Conservation (phyloP, 2,329 filamentous ascomycete genomes). For the Pseudogymnoascus sp. region DNA sequence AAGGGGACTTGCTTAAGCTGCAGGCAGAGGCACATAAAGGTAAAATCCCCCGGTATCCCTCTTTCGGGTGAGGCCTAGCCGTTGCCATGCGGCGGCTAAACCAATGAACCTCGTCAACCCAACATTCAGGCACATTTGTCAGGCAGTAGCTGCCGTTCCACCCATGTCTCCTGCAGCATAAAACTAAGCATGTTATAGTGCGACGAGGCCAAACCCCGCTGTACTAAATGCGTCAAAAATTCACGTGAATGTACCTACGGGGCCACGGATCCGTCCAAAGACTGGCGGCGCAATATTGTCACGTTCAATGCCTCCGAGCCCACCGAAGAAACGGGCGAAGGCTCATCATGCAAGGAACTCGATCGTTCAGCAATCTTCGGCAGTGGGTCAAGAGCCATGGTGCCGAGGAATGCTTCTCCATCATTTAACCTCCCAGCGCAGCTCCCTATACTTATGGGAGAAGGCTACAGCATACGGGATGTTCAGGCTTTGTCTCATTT, state of each 20-base stretch:
- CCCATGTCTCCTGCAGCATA: not conserved
- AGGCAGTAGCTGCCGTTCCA: not conserved
- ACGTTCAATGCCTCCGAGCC: not conserved
- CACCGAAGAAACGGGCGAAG: not conserved
- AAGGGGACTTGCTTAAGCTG: not conserved
- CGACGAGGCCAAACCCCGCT: not conserved
- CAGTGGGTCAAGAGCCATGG: not conserved
- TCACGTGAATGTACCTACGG: not conserved
- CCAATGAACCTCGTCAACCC: not conserved
- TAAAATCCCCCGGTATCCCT: not conserved
- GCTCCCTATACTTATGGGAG: not conserved
- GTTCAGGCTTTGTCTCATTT: not conserved
- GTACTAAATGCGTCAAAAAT: not conserved
- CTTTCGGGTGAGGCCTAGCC: not conserved
- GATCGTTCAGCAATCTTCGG: not conserved
- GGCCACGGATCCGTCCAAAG: not conserved
- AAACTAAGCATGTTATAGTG: constrained; percentile 7
- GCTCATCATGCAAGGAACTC: not conserved
- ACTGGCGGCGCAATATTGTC: not conserved
- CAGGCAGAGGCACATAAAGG: constrained; percentile 1
- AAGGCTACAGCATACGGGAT: not conserved
- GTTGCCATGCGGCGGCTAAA: not conserved
- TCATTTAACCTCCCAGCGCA: not conserved
- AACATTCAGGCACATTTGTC: not conserved
- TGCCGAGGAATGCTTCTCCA: not conserved